Percentiles rank a stretch among this genome's conserved stretches.
Evolutionary conservation across 257 asterid species (phyloP).

Genomic region (Nicotiana knightiana): DNA sequence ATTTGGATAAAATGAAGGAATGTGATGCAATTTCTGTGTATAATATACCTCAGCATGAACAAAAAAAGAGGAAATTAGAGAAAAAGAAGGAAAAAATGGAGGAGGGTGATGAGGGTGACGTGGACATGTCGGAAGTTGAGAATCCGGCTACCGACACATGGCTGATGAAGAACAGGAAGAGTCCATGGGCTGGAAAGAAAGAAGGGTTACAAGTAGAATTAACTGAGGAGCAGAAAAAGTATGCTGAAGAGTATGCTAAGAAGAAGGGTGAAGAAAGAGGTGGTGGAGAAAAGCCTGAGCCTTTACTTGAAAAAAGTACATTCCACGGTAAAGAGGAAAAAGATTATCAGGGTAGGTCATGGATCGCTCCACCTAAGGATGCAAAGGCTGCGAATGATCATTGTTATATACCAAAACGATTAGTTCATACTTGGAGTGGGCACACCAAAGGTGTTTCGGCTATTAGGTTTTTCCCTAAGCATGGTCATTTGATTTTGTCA

Average conservation of each 20-base stretch:
- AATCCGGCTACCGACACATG: constrained; percentile 81
- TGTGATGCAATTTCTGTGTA: constrained; percentile 68
- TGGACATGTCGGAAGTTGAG: constrained; percentile 46
- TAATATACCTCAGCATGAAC: constrained; percentile 76
- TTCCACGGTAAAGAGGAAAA: constrained; percentile 94
- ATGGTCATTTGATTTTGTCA: constrained; percentile 87
- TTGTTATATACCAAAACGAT: constrained; percentile 90
- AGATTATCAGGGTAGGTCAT: constrained; percentile 97
- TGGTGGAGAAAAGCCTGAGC: constrained; percentile 60
- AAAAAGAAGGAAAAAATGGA: constrained; percentile 73
- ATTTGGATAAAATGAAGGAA: constrained; percentile 50
- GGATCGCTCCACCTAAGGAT: constrained; percentile 95
- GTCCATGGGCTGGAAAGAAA: constrained; percentile 95
- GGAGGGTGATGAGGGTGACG: constrained; percentile 35
- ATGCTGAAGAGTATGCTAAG: constrained; percentile 95
- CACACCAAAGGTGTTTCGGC: constrained; percentile 98
- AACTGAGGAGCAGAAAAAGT: constrained; percentile 96
- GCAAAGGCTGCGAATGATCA: constrained; percentile 92
- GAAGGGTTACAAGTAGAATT: constrained; percentile 69
- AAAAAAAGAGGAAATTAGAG: constrained; percentile 75
- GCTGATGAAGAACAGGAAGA: constrained; percentile 87
- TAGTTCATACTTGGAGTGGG: constrained; percentile 98
- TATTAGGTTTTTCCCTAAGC: constrained; percentile 86
- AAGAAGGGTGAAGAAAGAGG: constrained; percentile 84
- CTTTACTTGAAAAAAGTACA: constrained; percentile 59